Conservation (phyloP, 139 green algal genomes). For the Chlorella sorokiniana region DNA sequence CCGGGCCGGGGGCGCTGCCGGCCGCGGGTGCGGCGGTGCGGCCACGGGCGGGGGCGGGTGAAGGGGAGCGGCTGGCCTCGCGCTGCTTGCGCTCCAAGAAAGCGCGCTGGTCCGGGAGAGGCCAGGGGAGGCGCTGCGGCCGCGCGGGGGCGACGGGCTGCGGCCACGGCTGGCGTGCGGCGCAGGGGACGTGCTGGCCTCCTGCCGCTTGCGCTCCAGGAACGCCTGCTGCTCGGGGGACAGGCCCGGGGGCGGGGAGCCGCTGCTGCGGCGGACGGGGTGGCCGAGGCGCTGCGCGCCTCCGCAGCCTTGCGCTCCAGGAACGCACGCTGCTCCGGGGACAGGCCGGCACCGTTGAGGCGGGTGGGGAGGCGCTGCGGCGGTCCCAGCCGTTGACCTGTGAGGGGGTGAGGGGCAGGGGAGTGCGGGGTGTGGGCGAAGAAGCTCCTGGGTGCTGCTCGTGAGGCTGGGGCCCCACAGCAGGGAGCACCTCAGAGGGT, state of each 20-base stretch:
- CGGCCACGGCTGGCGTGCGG: not conserved
- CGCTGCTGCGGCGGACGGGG: not conserved
- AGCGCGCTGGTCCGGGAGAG: not conserved
- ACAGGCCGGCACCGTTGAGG: not conserved
- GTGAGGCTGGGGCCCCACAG: too few species aligned
- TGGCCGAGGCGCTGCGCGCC: not conserved
- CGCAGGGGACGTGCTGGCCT: not conserved
- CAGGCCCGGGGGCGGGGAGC: not conserved
- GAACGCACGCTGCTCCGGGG: not conserved
- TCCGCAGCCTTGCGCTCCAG: not conserved
- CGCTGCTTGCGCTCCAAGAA: not conserved
- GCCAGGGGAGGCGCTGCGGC: not conserved
- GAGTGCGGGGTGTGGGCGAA: not conserved
- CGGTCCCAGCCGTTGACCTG: not conserved
- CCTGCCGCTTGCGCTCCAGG: not conserved
- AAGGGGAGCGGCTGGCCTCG: not conserved
- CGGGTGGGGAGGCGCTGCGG: not conserved
- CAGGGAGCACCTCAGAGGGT: too few species aligned
- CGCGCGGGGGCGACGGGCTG: not conserved
- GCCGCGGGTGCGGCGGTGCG: not conserved
- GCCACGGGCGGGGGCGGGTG: too few species aligned
- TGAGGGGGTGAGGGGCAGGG: not conserved
- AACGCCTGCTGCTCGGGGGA: slow-evolving; percentile 1
- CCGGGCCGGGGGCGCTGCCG: too few species aligned
- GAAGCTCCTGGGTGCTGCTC: too few species aligned